These are phyloP conservation scores for Blastomyces gilchristii DNA, from an alignment of 2,329 filamentous ascomycete genomes.

Conservation along the genomic window DNA sequence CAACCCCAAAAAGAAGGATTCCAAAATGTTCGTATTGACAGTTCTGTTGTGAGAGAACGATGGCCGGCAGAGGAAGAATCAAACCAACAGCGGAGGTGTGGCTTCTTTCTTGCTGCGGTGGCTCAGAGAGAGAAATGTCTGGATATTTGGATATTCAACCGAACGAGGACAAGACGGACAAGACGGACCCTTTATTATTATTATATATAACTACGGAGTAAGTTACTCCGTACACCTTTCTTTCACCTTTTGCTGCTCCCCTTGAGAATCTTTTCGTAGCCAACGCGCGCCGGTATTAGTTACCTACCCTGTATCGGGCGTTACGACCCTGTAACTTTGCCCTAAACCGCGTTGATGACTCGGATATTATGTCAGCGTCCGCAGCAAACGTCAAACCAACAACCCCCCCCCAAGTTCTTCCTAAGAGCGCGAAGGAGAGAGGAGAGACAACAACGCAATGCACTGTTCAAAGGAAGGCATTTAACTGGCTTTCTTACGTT, in stretches of 20 bases:
- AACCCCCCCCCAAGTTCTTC: not conserved
- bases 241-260: not conserved
- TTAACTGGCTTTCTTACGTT: not conserved
- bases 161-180: not conserved
- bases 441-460: not conserved
- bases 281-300: not conserved
- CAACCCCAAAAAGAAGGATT: not conserved
- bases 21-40: not conserved
- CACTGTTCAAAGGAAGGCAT: not conserved
- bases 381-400: not conserved
- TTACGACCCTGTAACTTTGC: not conserved
- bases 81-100: not conserved
- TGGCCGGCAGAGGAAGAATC: not conserved
- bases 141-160: too few relatives aligned
- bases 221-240: too few relatives aligned
- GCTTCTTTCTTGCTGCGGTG: not conserved
- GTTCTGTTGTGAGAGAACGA: not conserved
- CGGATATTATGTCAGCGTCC: not conserved
- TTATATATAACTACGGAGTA: too few relatives aligned
- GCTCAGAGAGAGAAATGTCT: not conserved
- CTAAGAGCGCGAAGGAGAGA: not conserved
- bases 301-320: not conserved
- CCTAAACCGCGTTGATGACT: conserved; percentile 3
- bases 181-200: too few relatives aligned
- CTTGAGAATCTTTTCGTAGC: not conserved